Evolutionary conservation across 2,329 filamentous ascomycete genomes (phyloP), one percentile per base, ranked within the genome.

Genomic region (Hysterium pulicare): DNA sequence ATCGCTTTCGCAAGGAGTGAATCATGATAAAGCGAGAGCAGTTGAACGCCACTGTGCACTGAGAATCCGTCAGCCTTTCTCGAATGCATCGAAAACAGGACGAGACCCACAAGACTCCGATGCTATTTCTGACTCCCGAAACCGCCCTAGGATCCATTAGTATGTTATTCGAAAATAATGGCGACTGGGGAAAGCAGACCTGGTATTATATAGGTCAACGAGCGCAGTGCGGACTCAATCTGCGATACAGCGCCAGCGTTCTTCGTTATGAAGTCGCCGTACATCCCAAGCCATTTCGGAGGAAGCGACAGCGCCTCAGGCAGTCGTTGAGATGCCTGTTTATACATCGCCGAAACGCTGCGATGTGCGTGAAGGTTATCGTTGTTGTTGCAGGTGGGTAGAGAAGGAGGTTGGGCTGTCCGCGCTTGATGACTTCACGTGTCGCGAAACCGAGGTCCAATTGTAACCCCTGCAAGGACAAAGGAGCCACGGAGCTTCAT

Each of bases 141-240:
- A 91, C 41, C 87, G 86, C 44, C 87, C 83, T 85, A n/a, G 9
- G 39, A 22, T 16, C 1, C 34, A 34, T 67, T 38, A 68, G 56
- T 32, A 43, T 31, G 20, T 38, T 20, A 16, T 5, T 24, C 8
- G 20, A 22, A 16, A 8, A 16, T 5, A 22, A 28, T 5, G 10
- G 15, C 7, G 8, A 4, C 31, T 16, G 16, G 23, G 1, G 36
- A 65, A 15, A 51, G 43, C 63, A 43, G 64, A 83, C 86, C 90
- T 44, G 91, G 93, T 38, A 97, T 93, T 52, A 98, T 90, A 66
- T 98, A 98, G 36, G 91, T 96, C 51, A 98, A 72, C 21, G 90
- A 95, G 30, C 93, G 83, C 61, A 98, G 73, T 11, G 90, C 89
- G 49, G 88, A 94, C 73, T 98, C 93, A 50, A 98, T 91, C 72